Evolutionary conservation across 2,329 filamentous ascomycete species (phyloP), one percentile per base, ranked within the genome.

Genomic region (Aspergillus unguis): DNA sequence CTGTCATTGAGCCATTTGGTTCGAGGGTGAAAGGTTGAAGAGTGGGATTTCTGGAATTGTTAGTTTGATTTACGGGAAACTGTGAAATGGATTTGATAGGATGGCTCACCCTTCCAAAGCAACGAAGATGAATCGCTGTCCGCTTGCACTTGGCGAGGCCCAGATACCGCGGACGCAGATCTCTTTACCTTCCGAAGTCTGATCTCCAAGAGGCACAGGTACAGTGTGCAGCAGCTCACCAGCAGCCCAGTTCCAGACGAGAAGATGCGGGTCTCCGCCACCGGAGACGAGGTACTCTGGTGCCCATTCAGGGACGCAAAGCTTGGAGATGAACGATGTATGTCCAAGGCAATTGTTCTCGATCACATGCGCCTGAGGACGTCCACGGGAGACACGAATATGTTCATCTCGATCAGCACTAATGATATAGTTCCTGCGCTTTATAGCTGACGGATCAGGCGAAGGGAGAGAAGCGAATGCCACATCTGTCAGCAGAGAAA

Each of bases 331-430:
- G 68, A 97, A 97, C 35, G 92, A 83, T 48, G 80, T 84, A 71
- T 99, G 94, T 3, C 91, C 92, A 2, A 96, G 80, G 67, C 92
- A 97, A 71, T 88, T 97, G 0, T 80, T 80, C 71, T 97, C 91
- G 58, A 96, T 95, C 55, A 97, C 79, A 69, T 96, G 87, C 0
- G 90, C 80, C 69, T 97, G 92, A 1, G 90, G 88, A 55, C 85
- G 79, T 36, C 86, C 90, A 53, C 90, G 82, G 44, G 90, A 95
- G 23, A 96, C 79, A 35, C 94, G 87, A 64, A 99, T 92, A 71
- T 99, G 94, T 71, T 90, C 85, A 65, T 89, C 85, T 55, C 85
- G 78, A 68, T 89, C 86, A 17, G 82, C 79, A 9, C 85, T 87
- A 43, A 89, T 71, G 44, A 89, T 81, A 62, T 86, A 87, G 46